Evolutionary conservation across 1,284 basidiomycete genomes (phyloP).

Genomic region (Leccinum laetum): DNA sequence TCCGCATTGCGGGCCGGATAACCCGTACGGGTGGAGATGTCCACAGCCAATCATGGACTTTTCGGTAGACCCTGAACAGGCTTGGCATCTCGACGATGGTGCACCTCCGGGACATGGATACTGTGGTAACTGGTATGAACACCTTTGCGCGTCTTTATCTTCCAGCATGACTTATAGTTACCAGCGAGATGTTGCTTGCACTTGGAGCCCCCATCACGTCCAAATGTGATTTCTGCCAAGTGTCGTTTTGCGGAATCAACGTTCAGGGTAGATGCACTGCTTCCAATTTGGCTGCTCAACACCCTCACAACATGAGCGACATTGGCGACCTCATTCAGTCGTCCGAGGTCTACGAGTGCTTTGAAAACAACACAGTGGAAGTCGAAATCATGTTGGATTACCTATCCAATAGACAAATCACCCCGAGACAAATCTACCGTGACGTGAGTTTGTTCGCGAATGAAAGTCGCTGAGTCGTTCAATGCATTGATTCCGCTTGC

Average conservation of each 20-base stretch:
- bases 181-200: constrained; percentile 70
- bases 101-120: constrained; percentile 70
- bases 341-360: constrained; percentile 72
- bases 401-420: constrained; percentile 54
- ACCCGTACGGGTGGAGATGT: constrained; percentile 71
- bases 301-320: constrained; percentile 67
- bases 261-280: constrained; percentile 69
- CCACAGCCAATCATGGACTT: constrained; percentile 74
- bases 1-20: constrained; percentile 66
- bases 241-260: constrained; percentile 75
- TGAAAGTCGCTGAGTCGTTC: constrained; percentile 9
- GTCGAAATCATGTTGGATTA: constrained; percentile 82
- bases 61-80: constrained; percentile 57
- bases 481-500: constrained; percentile 2
- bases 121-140: constrained; percentile 71
- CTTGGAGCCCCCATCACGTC: constrained; percentile 67
- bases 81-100: constrained; percentile 73
- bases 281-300: constrained; percentile 53
- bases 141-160: background rate
- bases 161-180: constrained; percentile 6
- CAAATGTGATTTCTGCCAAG: constrained; percentile 78
- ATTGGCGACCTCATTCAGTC: constrained; percentile 72
- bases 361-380: constrained; percentile 71
- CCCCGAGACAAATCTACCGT: constrained; percentile 69
- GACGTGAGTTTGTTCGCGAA: constrained; percentile 47